Percentiles rank a stretch among this genome's conserved stretches.
phyloP scores from a whole-genome alignment of 768 basidiomycete species.

The Mycena galericulata region DNA sequence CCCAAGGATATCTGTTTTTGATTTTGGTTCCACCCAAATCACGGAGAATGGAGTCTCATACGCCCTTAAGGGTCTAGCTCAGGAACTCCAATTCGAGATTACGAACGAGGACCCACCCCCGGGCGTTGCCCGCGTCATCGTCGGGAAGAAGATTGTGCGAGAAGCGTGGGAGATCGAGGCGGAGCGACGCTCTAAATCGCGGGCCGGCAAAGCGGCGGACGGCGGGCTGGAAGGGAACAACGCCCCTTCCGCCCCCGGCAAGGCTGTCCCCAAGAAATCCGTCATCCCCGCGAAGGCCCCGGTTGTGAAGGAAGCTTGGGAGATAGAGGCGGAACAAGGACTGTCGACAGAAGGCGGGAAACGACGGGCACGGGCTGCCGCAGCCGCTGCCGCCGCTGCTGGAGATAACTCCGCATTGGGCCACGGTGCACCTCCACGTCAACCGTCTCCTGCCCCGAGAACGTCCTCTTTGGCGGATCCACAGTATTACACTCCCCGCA shows the following conservation, averaged over 20 bases:
- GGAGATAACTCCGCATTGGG: constrained; percentile 37
- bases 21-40: constrained; percentile 75
- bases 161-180: constrained; percentile 87
- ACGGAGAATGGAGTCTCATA: constrained; percentile 57
- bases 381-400: constrained; percentile 48
- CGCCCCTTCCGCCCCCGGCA: constrained; percentile 41
- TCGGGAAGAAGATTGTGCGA: constrained; percentile 78
- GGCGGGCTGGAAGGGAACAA: constrained; percentile 31
- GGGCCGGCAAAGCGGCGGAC: constrained; percentile 48
- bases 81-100: constrained; percentile 66
- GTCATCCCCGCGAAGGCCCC: too few species aligned
- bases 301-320: constrained; percentile 79
- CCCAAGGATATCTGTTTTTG: constrained; percentile 65
- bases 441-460: constrained; percentile 41
- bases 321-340: constrained; percentile 82
- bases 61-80: constrained; percentile 60
- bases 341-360: constrained; percentile 80
- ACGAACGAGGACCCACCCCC: constrained; percentile 65
- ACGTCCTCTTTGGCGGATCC: constrained; percentile 59
- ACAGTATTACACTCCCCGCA: constrained; percentile 69
- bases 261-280: constrained; percentile 12
- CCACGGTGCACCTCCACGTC: constrained; percentile 36
- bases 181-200: constrained; percentile 64
- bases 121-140: constrained; percentile 65
- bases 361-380: constrained; percentile 70